Evolutionary conservation across 2,329 filamentous ascomycete genomes (phyloP).

Genomic region (Phaeophleospora eucalypticola): DNA sequence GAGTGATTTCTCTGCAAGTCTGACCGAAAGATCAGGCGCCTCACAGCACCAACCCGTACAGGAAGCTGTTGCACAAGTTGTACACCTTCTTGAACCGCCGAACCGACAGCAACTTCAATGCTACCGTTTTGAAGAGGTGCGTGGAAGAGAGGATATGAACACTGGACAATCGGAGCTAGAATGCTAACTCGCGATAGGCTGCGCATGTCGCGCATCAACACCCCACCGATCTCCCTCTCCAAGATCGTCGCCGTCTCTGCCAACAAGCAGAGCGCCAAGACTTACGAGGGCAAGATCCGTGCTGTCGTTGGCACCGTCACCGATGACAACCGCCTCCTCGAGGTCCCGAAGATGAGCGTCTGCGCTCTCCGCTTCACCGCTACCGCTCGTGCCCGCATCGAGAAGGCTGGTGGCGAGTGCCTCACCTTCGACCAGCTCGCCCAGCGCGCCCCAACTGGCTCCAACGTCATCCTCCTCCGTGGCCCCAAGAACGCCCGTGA

Average conservation of each 20-base stretch:
- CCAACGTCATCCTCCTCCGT: conserved; percentile 94
- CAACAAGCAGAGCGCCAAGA: conserved; percentile 48
- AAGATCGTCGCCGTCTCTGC: conserved; percentile 67
- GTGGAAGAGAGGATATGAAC: conserved; percentile 15
- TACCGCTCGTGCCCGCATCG: conserved; percentile 88
- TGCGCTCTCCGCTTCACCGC: conserved; percentile 96
- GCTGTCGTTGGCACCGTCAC: conserved; percentile 94
- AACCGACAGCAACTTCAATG: conserved; percentile 98
- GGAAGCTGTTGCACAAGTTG: conserved; percentile 50
- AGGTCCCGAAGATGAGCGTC: conserved; percentile 86
- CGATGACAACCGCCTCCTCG: conserved; percentile 91
- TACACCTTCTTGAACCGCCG: conserved; percentile 49
- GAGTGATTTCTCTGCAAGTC: conserved; percentile 22
- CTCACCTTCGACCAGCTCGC: conserved; percentile 97
- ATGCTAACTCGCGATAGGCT: conserved; percentile 54
- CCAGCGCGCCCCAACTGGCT: conserved; percentile 87
- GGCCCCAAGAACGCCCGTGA: conserved; percentile 98
- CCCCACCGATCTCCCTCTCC: conserved; percentile 75
- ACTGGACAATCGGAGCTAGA: conserved; percentile 1
- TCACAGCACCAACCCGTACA: conserved; percentile 59
- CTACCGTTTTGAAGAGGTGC: conserved; percentile 75
- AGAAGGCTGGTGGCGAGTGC: conserved; percentile 89
- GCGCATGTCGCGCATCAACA: conserved; percentile 98
- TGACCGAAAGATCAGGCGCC: conserved; percentile 57
- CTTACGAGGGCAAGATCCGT: conserved; percentile 73